Base-by-base conservation (phyloP, 2,329 filamentous ascomycete genomes). In the Aspergillus phoenicis region DNA sequence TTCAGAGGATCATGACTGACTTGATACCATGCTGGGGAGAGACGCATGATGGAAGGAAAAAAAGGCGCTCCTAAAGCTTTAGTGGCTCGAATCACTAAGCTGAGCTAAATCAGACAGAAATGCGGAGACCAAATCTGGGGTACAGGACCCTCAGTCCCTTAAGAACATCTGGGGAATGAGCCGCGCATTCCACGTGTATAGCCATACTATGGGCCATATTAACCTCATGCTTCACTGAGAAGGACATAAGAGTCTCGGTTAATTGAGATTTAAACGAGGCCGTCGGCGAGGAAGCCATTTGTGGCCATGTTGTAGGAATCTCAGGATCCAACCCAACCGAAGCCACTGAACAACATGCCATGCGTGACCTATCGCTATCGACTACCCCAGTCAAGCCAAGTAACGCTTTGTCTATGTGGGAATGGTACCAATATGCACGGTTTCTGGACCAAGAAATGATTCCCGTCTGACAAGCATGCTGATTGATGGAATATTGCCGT, bases 11-110 rank as follows among this genome's bases (percentile, higher is more conserved):
- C 3, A 24, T 17, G 15, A 52, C 75, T 54, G 75, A 81, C 80
- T 77, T 85, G 84, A 69, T 86, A 86, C 80, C 81, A 83, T 69
- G 85, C 83, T 26, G 84, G 84, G 64, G 83, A 81, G 57, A 86
- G 73, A 71, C 77, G 80, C 83, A 85, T 86, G 65, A 55, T 76
- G 71, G 59, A 30, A n/a, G 15, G 20, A 43, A 47, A 24, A n/a
- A 8, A 28, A 43, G 38, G 41, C n/a, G 22, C 11, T 28, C 17
- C 26, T 28, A 20, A 30, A 5, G 39, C 41, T 33, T 24, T 26
- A 36, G 17, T 47, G 41, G 8, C n/a, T 36, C 26, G 2, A 39
- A 47, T 47, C 53, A 56, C 43, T 56, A 45, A 36, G 30, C 39
- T 17, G 20, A 57, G 36, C 58, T 48, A 49, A 36, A 36, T 2